Conservation (phyloP, 257 asterid species). For the Echium plantagineum region DNA sequence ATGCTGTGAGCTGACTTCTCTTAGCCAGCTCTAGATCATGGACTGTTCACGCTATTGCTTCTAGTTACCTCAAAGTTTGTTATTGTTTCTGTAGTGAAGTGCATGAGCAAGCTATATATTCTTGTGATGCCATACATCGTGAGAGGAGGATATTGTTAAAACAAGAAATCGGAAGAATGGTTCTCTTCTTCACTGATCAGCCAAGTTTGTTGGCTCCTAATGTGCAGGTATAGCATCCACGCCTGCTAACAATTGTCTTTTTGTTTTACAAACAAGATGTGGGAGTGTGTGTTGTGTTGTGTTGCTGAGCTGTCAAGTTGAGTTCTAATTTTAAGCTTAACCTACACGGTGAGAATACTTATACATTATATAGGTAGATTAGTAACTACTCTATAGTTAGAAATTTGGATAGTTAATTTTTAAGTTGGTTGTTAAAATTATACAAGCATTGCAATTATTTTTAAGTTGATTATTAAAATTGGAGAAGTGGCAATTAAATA, state of each 20-base stretch:
- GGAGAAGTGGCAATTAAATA: too few relatives aligned
- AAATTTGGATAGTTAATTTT: too few relatives aligned
- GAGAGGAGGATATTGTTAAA: conserved; percentile 84
- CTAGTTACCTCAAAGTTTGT: background rate
- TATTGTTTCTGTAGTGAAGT: conserved; percentile 71
- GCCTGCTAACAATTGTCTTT: background rate
- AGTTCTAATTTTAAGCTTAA: background rate
- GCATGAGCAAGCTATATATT: conserved; percentile 76
- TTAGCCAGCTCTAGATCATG: background rate
- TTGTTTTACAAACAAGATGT: background rate
- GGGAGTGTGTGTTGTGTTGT: background rate
- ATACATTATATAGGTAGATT: too few relatives aligned
- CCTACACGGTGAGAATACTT: too few relatives aligned
- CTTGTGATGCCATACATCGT: conserved; percentile 82
- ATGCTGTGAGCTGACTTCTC: too few relatives aligned
- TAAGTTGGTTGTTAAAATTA: too few relatives aligned
- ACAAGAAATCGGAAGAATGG: conserved; percentile 99
- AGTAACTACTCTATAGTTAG: too few relatives aligned
- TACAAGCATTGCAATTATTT: too few relatives aligned
- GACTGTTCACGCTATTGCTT: background rate
- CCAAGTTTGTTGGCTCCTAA: conserved; percentile 98
- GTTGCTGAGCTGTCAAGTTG: background rate
- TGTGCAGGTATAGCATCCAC: conserved; percentile 56
- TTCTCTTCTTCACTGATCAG: conserved; percentile 90
- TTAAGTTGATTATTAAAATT: too few relatives aligned